phyloP scores from a whole-genome alignment of 2,329 filamentous ascomycete genomes.

The Elsinoe fawcettii region DNA sequence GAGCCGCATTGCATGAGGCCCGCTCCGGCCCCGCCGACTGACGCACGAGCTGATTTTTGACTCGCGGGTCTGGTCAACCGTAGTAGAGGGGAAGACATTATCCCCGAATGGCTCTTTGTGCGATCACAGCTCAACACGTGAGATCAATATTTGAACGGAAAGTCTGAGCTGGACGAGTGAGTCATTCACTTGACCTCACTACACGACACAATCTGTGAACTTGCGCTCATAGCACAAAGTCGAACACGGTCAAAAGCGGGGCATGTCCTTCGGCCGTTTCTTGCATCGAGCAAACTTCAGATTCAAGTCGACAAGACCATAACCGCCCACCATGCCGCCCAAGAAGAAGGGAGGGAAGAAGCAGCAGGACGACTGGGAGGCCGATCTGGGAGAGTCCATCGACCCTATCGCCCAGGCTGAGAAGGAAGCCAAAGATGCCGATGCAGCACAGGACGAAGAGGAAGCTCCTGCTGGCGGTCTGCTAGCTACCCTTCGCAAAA shows the following conservation, averaged over 20 bases:
- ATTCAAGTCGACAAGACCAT: background rate
- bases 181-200: conserved; percentile 15
- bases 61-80: background rate
- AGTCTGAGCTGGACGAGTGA: background rate
- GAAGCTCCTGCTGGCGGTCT: conserved; percentile 44
- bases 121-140: background rate
- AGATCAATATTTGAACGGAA: background rate
- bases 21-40: background rate
- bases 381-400: conserved; percentile 73
- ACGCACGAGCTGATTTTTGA: conserved; percentile 6
- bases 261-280: background rate
- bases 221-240: background rate
- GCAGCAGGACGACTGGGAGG: conserved; percentile 87
- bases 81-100: background rate
- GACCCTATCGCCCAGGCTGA: conserved; percentile 50
- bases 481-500: conserved; percentile 46
- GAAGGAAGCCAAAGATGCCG: conserved; percentile 37
- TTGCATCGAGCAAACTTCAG: background rate
- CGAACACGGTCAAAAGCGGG: background rate
- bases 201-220: background rate
- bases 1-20: conserved; percentile 1
- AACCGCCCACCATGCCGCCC: conserved; percentile 60
- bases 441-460: conserved; percentile 42
- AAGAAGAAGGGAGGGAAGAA: conserved; percentile 89
- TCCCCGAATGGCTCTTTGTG: background rate